phyloP scores from a whole-genome alignment of 345 rosid genomes.

The Citrus inodora region DNA sequence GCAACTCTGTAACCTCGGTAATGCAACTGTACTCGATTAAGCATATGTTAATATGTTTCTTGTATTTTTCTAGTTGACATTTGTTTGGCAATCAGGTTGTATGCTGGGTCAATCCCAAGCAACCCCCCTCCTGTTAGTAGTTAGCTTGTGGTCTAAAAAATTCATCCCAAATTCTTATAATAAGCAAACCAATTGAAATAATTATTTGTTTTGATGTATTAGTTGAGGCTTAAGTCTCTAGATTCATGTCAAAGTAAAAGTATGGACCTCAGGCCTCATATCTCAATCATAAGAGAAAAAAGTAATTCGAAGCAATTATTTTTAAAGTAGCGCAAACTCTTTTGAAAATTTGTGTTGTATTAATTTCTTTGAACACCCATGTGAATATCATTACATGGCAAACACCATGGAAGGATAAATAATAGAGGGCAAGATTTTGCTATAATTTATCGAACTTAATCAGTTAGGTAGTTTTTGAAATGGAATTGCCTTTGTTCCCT shows the following conservation, averaged over 20 bases:
- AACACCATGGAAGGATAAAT: not conserved
- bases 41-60: not conserved
- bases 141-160: too few relatives aligned
- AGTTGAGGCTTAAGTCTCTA: too few relatives aligned
- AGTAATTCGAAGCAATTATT: not conserved
- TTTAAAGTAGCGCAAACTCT: not conserved
- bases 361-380: not conserved
- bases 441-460: too few relatives aligned
- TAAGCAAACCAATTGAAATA: too few relatives aligned
- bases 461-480: not conserved
- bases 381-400: not conserved
- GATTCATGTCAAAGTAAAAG: too few relatives aligned
- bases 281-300: not conserved
- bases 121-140: too few relatives aligned
- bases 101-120: not conserved
- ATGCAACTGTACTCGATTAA: conserved; percentile 13
- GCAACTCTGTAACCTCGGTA: conserved; percentile 37
- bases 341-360: not conserved
- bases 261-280: not conserved
- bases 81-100: not conserved
- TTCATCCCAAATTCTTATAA: too few relatives aligned
- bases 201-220: too few relatives aligned
- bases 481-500: not conserved
- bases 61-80: not conserved
- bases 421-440: not conserved